These are phyloP conservation scores for Apiotrichum montevideense DNA, from an alignment of 1,284 basidiomycete species.

Conservation along the genomic window DNA sequence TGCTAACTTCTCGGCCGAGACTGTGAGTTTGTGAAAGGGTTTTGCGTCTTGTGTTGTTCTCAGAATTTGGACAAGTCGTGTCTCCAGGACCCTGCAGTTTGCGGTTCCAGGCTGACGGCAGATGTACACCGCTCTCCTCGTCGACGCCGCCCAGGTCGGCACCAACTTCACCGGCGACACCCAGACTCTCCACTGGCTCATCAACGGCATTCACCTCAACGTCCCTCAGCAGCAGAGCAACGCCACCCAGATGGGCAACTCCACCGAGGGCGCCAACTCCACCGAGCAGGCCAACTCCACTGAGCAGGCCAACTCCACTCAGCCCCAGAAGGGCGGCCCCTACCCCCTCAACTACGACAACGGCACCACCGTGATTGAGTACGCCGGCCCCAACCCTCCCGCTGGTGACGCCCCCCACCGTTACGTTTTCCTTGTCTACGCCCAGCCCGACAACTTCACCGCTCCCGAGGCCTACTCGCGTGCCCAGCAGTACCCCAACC, in stretches of 20 bases:
- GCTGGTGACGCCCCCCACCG: slow-evolving; percentile 64
- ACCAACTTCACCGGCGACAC: slow-evolving; percentile 48
- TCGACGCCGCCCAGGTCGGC: slow-evolving; percentile 61
- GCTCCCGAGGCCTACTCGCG: slow-evolving; percentile 57
- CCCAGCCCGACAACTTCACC: slow-evolving; percentile 50
- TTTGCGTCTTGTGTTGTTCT: background rate
- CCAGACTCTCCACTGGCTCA: slow-evolving; percentile 69
- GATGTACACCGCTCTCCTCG: slow-evolving; percentile 61
- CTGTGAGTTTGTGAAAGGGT: background rate
- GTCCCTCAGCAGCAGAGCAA: slow-evolving; percentile 19
- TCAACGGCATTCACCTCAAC: slow-evolving; percentile 57
- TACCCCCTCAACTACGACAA: slow-evolving; percentile 15
- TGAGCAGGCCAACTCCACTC: no score
- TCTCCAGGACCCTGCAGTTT: no score
- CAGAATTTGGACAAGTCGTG: background rate
- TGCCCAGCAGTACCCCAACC: slow-evolving; percentile 42
- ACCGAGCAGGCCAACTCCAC: no score
- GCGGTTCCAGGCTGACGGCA: background rate
- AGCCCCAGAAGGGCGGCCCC: slow-evolving; percentile 6
- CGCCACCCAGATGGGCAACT: no score
- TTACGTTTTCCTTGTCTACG: slow-evolving; percentile 39
- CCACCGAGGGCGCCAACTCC: no score
- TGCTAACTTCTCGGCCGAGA: slow-evolving; percentile 65
- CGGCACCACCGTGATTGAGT: slow-evolving; percentile 51
- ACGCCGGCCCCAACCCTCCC: slow-evolving; percentile 66